A percentile compares a stretch with the other conserved stretches of the same genome.
These are phyloP conservation scores for Fusarium falciforme DNA, from an alignment of 2,329 filamentous ascomycete species.

Conservation along the genomic window DNA sequence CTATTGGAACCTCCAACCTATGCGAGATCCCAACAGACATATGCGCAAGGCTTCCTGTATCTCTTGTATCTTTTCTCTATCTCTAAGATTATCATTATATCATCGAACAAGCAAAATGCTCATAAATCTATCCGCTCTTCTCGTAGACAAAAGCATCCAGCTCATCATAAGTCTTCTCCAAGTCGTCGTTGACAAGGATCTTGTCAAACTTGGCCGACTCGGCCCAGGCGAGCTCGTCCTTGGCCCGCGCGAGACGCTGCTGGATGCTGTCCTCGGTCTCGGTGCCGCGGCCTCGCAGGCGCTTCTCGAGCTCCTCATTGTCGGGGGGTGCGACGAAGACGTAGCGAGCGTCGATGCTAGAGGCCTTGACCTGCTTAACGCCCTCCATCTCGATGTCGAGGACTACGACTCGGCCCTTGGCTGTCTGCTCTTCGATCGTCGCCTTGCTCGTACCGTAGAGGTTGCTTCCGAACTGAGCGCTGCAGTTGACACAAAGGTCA, in stretches of 20 bases:
- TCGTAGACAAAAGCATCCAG: conserved; percentile 62
- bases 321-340: conserved; percentile 87
- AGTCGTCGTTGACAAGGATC: conserved; percentile 55
- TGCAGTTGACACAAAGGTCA: conserved; percentile 10
- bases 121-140: conserved; percentile 22
- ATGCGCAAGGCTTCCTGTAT: background rate
- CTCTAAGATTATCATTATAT: background rate
- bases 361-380: conserved; percentile 91
- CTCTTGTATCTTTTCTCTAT: background rate
- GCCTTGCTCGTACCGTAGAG: conserved; percentile 85
- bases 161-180: conserved; percentile 63
- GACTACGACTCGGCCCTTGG: conserved; percentile 79
- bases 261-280: conserved; percentile 79
- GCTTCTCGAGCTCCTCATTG: conserved; percentile 77
- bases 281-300: conserved; percentile 79
- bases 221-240: conserved; percentile 79
- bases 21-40: background rate
- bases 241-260: conserved; percentile 77
- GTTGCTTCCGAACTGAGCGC: conserved; percentile 85
- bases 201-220: conserved; percentile 67
- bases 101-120: background rate
- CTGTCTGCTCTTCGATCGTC: conserved; percentile 80
- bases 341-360: conserved; percentile 80
- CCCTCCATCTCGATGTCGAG: conserved; percentile 98
- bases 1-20: background rate